phyloP scores from a whole-genome alignment of 2,329 filamentous ascomycete genomes.

The Exserohilum turcica region DNA sequence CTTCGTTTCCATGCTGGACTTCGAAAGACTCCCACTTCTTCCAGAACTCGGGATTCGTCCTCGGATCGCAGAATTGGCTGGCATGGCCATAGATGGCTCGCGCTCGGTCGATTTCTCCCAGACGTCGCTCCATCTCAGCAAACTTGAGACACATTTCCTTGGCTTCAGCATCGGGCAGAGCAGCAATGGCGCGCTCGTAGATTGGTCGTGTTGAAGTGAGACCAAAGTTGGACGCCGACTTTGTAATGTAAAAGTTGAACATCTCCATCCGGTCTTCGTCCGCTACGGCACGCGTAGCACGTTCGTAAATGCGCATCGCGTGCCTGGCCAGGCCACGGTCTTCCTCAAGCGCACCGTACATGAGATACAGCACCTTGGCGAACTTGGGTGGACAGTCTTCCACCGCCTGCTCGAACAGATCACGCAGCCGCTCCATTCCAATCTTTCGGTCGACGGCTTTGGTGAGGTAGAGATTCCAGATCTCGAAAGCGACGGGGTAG shows the following conservation, averaged over 20 bases:
- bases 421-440: slow-evolving; percentile 88
- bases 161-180: slow-evolving; percentile 90
- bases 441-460: slow-evolving; percentile 97
- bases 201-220: slow-evolving; percentile 92
- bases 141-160: slow-evolving; percentile 99
- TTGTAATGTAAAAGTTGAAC: slow-evolving; percentile 99
- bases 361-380: slow-evolving; percentile 92
- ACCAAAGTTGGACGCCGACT: slow-evolving; percentile 97
- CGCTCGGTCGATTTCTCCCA: slow-evolving; percentile 93
- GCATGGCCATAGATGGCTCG: slow-evolving; percentile 95
- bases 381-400: slow-evolving; percentile 95
- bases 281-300: slow-evolving; percentile 89
- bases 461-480: slow-evolving; percentile 97
- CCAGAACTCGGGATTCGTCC: slow-evolving; percentile 91
- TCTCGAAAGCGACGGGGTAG: slow-evolving; percentile 95
- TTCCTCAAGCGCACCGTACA: slow-evolving; percentile 98
- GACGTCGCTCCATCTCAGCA: slow-evolving; percentile 89
- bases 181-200: slow-evolving; percentile 92
- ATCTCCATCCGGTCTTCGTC: slow-evolving; percentile 95
- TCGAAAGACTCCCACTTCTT: slow-evolving; percentile 96
- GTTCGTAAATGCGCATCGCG: slow-evolving; percentile 98
- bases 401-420: slow-evolving; percentile 95
- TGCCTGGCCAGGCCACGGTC: slow-evolving; percentile 92
- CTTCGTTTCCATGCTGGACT: slow-evolving; percentile 96
- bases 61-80: slow-evolving; percentile 94